These are phyloP conservation scores for Teunomyces aglyptinius DNA, from an alignment of 805 yeast genomes.

Conservation along the genomic window DNA sequence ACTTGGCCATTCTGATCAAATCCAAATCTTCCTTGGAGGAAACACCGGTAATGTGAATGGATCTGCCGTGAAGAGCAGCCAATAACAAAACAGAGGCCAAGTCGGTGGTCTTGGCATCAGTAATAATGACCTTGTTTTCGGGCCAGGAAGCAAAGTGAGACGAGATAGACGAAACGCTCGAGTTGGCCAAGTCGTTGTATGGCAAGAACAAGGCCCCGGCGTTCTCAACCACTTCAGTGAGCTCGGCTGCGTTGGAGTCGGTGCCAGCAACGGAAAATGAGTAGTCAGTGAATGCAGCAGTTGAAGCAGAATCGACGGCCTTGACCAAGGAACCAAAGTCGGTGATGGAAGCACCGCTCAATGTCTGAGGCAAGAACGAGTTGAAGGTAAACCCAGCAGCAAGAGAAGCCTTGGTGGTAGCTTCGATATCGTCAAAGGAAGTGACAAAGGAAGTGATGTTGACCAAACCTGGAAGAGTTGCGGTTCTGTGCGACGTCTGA, in stretches of 20 bases:
- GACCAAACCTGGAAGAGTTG: constrained; percentile 82
- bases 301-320: constrained; percentile 56
- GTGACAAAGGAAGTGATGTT: constrained; percentile 81
- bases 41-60: constrained; percentile 87
- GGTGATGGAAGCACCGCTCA: constrained; percentile 59
- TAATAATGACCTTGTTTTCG: constrained; percentile 73
- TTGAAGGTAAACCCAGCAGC: constrained; percentile 87
- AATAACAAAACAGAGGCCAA: constrained; percentile 87
- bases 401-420: constrained; percentile 66
- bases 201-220: constrained; percentile 84
- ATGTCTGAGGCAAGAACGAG: constrained; percentile 72
- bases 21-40: constrained; percentile 78
- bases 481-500: constrained; percentile 84
- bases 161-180: constrained; percentile 75
- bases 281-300: constrained; percentile 75
- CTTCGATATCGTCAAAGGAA: constrained; percentile 63
- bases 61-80: constrained; percentile 81
- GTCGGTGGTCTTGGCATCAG: constrained; percentile 90
- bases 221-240: constrained; percentile 57
- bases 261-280: constrained; percentile 83
- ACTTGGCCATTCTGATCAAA: constrained; percentile 81
- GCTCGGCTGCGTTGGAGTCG: constrained; percentile 59
- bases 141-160: constrained; percentile 86
- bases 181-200: constrained; percentile 64
- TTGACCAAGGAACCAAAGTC: constrained; percentile 64